A percentile compares a stretch with the other conserved stretches of the same genome.
These are phyloP conservation scores for Penicillium ucsense DNA, from an alignment of 495 filamentous ascomycete species.

Conservation along the genomic window DNA sequence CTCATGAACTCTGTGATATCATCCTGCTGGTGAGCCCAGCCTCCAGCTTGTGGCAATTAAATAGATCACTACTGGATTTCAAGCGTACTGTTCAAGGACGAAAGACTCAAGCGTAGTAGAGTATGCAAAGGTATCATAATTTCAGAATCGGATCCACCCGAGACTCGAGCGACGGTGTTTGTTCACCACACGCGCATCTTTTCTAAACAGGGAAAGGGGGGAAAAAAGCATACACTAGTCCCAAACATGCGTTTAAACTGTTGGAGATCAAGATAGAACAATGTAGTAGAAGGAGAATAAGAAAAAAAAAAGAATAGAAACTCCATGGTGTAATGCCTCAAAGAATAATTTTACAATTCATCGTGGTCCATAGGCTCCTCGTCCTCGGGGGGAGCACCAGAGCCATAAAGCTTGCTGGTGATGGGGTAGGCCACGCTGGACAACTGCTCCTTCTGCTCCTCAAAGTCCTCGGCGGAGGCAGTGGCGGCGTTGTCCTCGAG, in stretches of 20 bases:
- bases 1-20: too few relatives aligned
- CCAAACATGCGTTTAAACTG: too few relatives aligned
- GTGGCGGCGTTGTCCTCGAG: conserved; percentile 89
- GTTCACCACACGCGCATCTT: conserved; percentile 2
- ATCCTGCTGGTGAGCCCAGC: too few relatives aligned
- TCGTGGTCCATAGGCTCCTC: conserved; percentile 71
- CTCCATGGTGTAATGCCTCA: conserved; percentile 35
- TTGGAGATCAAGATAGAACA: conserved; percentile 5
- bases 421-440: conserved; percentile 95
- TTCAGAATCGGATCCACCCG: conserved; percentile 10
- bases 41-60: too few relatives aligned
- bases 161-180: conserved; percentile 10
- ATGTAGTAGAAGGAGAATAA: conserved; percentile 10
- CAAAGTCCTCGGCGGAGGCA: conserved; percentile 86
- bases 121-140: conserved; percentile 27
- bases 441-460: conserved; percentile 99
- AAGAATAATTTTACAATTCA: conserved; percentile 65
- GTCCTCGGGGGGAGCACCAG: conserved; percentile 47
- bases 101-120: background rate
- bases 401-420: conserved; percentile 91
- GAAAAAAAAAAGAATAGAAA: conserved; percentile 21
- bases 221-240: too few relatives aligned
- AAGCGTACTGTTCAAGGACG: too few relatives aligned
- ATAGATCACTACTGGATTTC: too few relatives aligned
- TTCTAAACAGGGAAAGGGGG: conserved; percentile 1